A percentile compares a stretch with the other conserved stretches of the same genome.
Evolutionary conservation across 257 asterid genomes (phyloP).

Genomic region (Leonotis leonurus): DNA sequence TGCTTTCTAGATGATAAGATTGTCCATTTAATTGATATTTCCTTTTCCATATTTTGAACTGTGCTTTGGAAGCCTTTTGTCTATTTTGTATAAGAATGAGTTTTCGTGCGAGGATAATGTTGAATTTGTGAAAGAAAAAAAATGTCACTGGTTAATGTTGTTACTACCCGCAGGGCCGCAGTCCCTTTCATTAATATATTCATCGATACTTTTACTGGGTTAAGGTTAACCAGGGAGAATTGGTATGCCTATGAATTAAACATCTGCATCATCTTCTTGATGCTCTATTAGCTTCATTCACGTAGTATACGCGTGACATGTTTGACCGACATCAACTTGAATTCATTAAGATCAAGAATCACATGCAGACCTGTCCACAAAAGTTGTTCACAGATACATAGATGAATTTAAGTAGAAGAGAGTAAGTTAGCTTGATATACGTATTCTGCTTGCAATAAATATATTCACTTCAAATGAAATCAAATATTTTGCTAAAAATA

Average conservation of each 20-base stretch:
- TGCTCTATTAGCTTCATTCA: background rate
- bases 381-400: background rate
- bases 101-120: too few relatives aligned
- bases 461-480: background rate
- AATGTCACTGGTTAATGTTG: background rate
- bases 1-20: constrained; percentile 8
- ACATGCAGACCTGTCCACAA: background rate
- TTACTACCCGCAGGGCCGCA: background rate
- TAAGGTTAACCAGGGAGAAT: background rate
- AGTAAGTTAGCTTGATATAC: background rate
- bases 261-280: background rate
- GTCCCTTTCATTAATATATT: background rate
- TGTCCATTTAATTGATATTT: background rate
- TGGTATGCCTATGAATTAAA: background rate
- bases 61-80: background rate
- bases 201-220: background rate
- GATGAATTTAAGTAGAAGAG: constrained; percentile 1
- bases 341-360: background rate
- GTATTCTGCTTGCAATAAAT: background rate
- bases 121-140: background rate
- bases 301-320: background rate
- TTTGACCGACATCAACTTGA: background rate
- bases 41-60: background rate
- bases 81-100: background rate
- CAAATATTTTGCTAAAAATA: background rate